Evolutionary conservation across 306 rosid genomes (phyloP).

Genomic region (Gleditsia sinensis): DNA sequence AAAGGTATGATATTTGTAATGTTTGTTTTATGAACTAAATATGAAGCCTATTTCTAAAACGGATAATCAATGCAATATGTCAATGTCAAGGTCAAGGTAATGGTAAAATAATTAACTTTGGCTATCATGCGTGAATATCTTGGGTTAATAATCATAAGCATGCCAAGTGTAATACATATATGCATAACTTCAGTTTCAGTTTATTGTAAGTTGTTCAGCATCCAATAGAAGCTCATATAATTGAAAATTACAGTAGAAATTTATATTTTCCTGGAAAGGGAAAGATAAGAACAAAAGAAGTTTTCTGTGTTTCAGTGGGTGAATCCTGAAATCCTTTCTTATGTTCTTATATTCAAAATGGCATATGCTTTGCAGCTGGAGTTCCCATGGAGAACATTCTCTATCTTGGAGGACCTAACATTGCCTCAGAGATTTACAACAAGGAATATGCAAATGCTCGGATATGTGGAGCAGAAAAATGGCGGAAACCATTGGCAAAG

Average conservation of each 20-base stretch:
- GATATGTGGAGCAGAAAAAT: conserved; percentile 89
- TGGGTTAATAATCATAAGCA: not conserved
- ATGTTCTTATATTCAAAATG: conserved; percentile 16
- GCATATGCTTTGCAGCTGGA: conserved; percentile 65
- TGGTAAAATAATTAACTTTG: not conserved
- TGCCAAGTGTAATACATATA: not conserved
- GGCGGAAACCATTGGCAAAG: conserved; percentile 89
- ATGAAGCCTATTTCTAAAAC: not conserved
- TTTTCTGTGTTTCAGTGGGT: not conserved
- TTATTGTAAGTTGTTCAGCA: not conserved
- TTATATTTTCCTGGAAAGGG: not conserved
- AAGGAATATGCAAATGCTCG: conserved; percentile 97
- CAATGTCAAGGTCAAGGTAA: not conserved
- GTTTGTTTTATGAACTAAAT: not conserved
- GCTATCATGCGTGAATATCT: not conserved
- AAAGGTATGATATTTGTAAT: not conserved
- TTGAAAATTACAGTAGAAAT: not conserved
- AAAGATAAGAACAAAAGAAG: not conserved
- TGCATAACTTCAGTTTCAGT: not conserved
- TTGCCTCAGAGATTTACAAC: conserved; percentile 93
- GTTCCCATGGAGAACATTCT: conserved; percentile 85
- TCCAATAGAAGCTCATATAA: not conserved
- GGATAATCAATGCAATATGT: not conserved
- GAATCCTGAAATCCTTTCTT: conserved; percentile 26
- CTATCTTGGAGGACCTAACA: conserved; percentile 96